Percentiles rank a stretch among this genome's conserved stretches.
These are phyloP conservation scores for Aspergillus sclerotiicarbonarius DNA, from an alignment of 495 filamentous ascomycete genomes.

Conservation along the genomic window DNA sequence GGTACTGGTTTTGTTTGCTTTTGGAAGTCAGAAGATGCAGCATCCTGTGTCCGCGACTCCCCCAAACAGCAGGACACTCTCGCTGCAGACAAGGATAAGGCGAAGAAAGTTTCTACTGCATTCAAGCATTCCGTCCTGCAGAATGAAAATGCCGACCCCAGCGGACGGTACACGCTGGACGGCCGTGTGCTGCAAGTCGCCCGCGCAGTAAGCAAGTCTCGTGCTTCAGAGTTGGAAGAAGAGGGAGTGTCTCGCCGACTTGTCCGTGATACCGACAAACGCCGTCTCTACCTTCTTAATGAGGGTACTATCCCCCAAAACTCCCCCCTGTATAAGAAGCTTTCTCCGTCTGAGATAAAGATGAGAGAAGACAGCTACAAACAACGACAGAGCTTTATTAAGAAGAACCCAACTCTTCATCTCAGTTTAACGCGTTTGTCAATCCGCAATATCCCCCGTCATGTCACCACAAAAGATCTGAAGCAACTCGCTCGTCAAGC, in stretches of 20 bases:
- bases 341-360: conserved; percentile 77
- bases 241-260: conserved; percentile 62
- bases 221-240: conserved; percentile 71
- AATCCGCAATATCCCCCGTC: conserved; percentile 85
- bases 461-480: conserved; percentile 80
- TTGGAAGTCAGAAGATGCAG: conserved; percentile 69
- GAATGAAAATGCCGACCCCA: conserved; percentile 70
- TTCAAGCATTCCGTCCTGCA: conserved; percentile 78
- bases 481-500: conserved; percentile 88
- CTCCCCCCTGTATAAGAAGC: conserved; percentile 68
- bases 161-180: conserved; percentile 83
- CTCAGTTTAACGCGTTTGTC: conserved; percentile 90
- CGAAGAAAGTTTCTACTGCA: conserved; percentile 35
- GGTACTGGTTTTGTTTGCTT: conserved; percentile 97
- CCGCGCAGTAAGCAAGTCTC: conserved; percentile 75
- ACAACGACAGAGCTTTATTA: conserved; percentile 85
- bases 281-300: conserved; percentile 82
- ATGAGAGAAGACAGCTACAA: conserved; percentile 84
- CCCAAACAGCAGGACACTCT: conserved; percentile 53
- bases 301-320: conserved; percentile 77
- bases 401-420: conserved; percentile 86
- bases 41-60: conserved; percentile 67
- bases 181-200: conserved; percentile 82
- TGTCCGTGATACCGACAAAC: conserved; percentile 79
- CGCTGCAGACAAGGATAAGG: conserved; percentile 34